phyloP scores from a whole-genome alignment of 2,329 filamentous ascomycete species.

The Neopestalotiopsis sp. region DNA sequence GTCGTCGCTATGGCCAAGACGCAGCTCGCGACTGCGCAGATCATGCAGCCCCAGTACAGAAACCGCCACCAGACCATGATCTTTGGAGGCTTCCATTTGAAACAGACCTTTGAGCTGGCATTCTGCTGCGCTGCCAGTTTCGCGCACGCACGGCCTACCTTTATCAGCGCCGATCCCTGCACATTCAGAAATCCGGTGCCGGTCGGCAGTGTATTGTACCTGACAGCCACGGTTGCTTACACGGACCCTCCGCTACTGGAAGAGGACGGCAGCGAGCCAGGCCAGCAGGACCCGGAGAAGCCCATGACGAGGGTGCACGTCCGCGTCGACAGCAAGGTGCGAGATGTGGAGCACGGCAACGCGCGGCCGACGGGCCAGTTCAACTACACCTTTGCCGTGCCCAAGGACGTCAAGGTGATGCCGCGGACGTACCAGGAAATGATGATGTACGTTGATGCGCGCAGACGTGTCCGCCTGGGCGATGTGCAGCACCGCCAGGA shows the following conservation, averaged over 20 bases:
- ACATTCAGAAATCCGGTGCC: constrained; percentile 79
- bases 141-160: constrained; percentile 71
- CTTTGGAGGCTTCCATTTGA: constrained; percentile 76
- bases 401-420: constrained; percentile 43
- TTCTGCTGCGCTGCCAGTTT: constrained; percentile 78
- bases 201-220: constrained; percentile 75
- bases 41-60: constrained; percentile 71
- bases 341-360: constrained; percentile 67
- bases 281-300: constrained; percentile 29
- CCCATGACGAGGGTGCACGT: constrained; percentile 65
- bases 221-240: constrained; percentile 75
- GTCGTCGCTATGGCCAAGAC: constrained; percentile 65
- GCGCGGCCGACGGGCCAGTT: constrained; percentile 75
- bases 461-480: constrained; percentile 42
- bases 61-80: constrained; percentile 75
- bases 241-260: constrained; percentile 63
- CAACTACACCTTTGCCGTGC: constrained; percentile 66
- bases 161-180: constrained; percentile 74
- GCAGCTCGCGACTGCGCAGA: constrained; percentile 65
- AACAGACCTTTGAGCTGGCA: constrained; percentile 77
- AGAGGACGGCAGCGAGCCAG: constrained; percentile 53
- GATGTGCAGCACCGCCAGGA: constrained; percentile 34
- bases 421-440: constrained; percentile 33
- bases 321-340: constrained; percentile 73
- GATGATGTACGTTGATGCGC: constrained; percentile 50